Base-by-base conservation (phyloP, 805 yeast genomes). In the Blastobotrys terrestris region DNA sequence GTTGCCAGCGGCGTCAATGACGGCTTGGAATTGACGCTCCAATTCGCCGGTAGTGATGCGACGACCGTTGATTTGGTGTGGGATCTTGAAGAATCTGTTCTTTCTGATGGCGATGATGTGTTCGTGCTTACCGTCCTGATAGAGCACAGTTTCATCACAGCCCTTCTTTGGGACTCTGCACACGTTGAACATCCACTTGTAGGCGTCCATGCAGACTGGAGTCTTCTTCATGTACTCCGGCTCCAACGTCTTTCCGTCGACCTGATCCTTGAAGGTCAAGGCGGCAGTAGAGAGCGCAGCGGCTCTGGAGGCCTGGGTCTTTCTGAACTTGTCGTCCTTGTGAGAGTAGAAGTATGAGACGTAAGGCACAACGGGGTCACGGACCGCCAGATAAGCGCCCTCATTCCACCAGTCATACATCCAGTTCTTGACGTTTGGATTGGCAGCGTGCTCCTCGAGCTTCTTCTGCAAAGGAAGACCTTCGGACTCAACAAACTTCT, bases 171-270 rank as follows among this genome's bases (percentile, higher is more conserved):
- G 60, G 50, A 87, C 77, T 62, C 98, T 79, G 53, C 87, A 79
- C 66, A 85, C 87, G 75, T 90, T 88, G 77, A 92, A 92, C 96
- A 92, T 85, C 73, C 81, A 80, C 64, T 80, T 80, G 78, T 88
- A 91, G 35, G 95, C 84, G 68, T 88, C 90, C 98, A 92, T 92
- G 71, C 97, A 92, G 66, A 81, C 85, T n/a, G 97, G 96, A 58
- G 75, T 75, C 50, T 82, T 84, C 71, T 81, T 86, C 65, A 88
- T 73, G 53, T 73, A 69, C 69, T 92, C 98, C 3, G 96, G 87
- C 53, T 84, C 88, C 60, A 92, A 75, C 14, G 85, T 73, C 69
- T 87, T 91, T 55, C 72, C 71, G 65, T 85, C 92, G 53, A 89
- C 76, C 48, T 77, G 66, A 54, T 76, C 76, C 74, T 81, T 78